Evolutionary conservation across 805 yeast species (phyloP).

Genomic region (Lachancea cidri): DNA sequence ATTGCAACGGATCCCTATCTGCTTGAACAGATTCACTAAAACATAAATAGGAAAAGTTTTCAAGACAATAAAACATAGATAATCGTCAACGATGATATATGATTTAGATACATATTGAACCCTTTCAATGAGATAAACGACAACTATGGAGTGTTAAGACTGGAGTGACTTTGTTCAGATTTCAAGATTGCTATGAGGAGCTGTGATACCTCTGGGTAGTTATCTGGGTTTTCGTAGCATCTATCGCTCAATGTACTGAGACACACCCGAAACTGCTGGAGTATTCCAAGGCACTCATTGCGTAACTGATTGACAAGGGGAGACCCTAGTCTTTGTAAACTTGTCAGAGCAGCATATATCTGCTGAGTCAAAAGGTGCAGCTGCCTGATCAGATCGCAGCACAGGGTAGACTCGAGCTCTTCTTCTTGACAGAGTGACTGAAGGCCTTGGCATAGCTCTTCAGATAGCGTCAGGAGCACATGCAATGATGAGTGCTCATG

Average conservation of each 20-base stretch:
- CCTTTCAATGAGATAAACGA: too few species aligned
- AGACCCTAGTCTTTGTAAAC: conserved; percentile 14
- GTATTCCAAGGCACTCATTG: conserved; percentile 29
- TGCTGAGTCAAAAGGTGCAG: neutral
- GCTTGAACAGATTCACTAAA: too few species aligned
- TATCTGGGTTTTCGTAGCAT: conserved; percentile 17
- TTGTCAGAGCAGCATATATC: neutral
- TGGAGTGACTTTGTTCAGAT: neutral
- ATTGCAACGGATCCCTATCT: conserved; percentile 5
- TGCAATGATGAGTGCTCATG: conserved; percentile 16
- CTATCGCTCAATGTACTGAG: conserved; percentile 24
- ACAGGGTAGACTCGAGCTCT: neutral
- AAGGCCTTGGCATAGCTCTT: conserved; percentile 20
- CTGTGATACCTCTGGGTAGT: conserved; percentile 11
- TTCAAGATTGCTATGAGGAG: conserved; percentile 4
- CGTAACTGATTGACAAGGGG: conserved; percentile 26
- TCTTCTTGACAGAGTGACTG: conserved; percentile 23
- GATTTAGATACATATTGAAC: too few species aligned
- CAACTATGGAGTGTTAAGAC: too few species aligned
- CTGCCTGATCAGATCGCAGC: conserved; percentile 5
- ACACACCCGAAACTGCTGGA: conserved; percentile 27
- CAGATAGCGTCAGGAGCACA: conserved; percentile 15
- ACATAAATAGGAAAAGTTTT: too few species aligned
- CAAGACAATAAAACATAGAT: too few species aligned
- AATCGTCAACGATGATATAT: too few species aligned